phyloP scores from a whole-genome alignment of 2,329 filamentous ascomycete species.

The Cercospora zeina region DNA sequence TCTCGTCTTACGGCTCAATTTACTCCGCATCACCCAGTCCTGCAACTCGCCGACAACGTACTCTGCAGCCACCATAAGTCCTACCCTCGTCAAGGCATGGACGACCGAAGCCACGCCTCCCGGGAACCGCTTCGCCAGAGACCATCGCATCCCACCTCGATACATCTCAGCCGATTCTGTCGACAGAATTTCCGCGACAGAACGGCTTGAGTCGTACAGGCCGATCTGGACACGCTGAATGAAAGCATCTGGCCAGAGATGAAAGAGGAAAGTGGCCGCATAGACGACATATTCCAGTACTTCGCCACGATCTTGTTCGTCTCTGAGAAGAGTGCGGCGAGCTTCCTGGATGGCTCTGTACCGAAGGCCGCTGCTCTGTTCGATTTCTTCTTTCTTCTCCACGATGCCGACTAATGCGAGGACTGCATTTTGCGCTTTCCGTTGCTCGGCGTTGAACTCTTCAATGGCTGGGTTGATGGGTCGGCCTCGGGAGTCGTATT shows the following conservation, averaged over 20 bases:
- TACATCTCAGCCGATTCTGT: conserved; percentile 23
- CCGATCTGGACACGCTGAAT: conserved; percentile 32
- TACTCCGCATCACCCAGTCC: conserved; percentile 14
- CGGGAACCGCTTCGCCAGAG: conserved; percentile 24
- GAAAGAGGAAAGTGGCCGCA: conserved; percentile 23
- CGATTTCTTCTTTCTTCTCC: conserved; percentile 40
- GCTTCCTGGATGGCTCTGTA: conserved; percentile 19
- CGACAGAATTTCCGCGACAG: conserved; percentile 27
- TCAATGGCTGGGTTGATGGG: conserved; percentile 47
- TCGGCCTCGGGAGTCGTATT: conserved; percentile 49
- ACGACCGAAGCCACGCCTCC: conserved; percentile 25
- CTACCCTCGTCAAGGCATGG: conserved; percentile 23
- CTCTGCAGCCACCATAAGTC: conserved; percentile 27
- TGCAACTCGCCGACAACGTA: conserved; percentile 27
- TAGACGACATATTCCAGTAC: conserved; percentile 25
- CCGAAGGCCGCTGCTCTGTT: conserved; percentile 19
- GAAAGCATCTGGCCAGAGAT: conserved; percentile 30
- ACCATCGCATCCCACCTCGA: conserved; percentile 19
- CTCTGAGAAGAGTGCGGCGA: conserved; percentile 23
- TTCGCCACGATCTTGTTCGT: conserved; percentile 34
- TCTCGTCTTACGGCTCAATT: conserved; percentile 21
- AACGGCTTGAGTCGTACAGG: conserved; percentile 25
- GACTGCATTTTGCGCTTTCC: conserved; percentile 52
- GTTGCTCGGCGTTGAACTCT: conserved; percentile 44
- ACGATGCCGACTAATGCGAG: conserved; percentile 52